A percentile compares a stretch with the other conserved stretches of the same genome.
These are phyloP conservation scores for Cyberlindnera suaveolens DNA, from an alignment of 805 yeast species.

Conservation along the genomic window DNA sequence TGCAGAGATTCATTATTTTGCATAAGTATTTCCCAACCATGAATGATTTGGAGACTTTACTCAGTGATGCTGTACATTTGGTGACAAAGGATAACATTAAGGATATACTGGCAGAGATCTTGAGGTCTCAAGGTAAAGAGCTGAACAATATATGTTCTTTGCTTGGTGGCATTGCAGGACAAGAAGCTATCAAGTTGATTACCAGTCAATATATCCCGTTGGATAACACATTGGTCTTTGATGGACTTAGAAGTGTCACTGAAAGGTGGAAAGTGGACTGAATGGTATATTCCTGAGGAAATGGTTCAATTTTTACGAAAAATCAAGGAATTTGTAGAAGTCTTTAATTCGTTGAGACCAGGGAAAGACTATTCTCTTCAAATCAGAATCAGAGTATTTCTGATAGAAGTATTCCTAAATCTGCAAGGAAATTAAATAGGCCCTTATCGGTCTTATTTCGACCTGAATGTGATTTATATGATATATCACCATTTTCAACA, in stretches of 20 bases:
- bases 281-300: neutral
- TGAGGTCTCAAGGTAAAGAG: slow-evolving; percentile 36
- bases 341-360: too few species aligned
- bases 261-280: slow-evolving; percentile 17
- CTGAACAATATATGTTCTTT: slow-evolving; percentile 58
- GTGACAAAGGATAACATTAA: slow-evolving; percentile 22
- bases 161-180: slow-evolving; percentile 82
- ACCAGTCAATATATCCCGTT: slow-evolving; percentile 80
- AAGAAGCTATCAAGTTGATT: slow-evolving; percentile 70
- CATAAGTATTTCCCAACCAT: slow-evolving; percentile 7
- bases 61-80: neutral
- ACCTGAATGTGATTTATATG: too few species aligned
- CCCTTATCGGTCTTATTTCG: too few species aligned
- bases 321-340: too few species aligned
- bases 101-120: slow-evolving; percentile 36
- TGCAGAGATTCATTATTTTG: slow-evolving; percentile 5
- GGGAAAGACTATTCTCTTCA: too few species aligned
- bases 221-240: slow-evolving; percentile 63
- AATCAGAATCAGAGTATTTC: too few species aligned
- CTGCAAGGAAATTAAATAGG: too few species aligned
- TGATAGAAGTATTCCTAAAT: too few species aligned
- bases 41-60: neutral
- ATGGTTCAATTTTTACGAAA: too few species aligned
- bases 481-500: too few species aligned
- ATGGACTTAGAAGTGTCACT: slow-evolving; percentile 57